These are phyloP conservation scores for Mycena chlorophos DNA, from an alignment of 768 basidiomycete species.

Conservation along the genomic window DNA sequence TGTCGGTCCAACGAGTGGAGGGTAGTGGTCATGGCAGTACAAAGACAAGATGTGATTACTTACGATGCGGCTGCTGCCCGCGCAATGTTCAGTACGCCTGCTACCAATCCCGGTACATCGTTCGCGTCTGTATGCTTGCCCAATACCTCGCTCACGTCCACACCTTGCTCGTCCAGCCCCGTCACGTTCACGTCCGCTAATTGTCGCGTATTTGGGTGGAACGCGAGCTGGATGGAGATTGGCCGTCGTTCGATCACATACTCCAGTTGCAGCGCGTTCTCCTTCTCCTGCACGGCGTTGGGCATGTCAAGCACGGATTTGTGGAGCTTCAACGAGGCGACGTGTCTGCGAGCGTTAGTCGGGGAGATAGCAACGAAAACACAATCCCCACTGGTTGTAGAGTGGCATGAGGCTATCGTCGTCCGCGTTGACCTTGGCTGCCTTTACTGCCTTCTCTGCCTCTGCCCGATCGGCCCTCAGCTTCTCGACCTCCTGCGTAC, in stretches of 20 bases:
- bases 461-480: conserved; percentile 64
- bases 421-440: conserved; percentile 57
- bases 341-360: conserved; percentile 51
- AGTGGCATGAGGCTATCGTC: conserved; percentile 64
- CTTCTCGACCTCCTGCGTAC: conserved; percentile 55
- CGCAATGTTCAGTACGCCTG: conserved; percentile 56
- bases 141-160: conserved; percentile 59
- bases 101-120: conserved; percentile 65
- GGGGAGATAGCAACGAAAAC: neutral
- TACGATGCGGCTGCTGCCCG: conserved; percentile 17
- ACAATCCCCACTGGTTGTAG: conserved; percentile 62
- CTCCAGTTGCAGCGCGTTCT: conserved; percentile 74
- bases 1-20: neutral
- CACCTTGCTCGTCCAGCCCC: conserved; percentile 50
- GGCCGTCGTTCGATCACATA: conserved; percentile 51
- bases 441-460: conserved; percentile 66
- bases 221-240: conserved; percentile 60
- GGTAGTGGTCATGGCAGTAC: neutral
- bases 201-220: conserved; percentile 66
- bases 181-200: conserved; percentile 59
- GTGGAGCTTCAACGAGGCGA: conserved; percentile 65
- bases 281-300: conserved; percentile 59
- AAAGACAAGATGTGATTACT: neutral
- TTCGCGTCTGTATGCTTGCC: conserved; percentile 64
- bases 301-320: conserved; percentile 60